phyloP scores from a whole-genome alignment of 345 rosid species.

The Fremontodendron californicum region DNA sequence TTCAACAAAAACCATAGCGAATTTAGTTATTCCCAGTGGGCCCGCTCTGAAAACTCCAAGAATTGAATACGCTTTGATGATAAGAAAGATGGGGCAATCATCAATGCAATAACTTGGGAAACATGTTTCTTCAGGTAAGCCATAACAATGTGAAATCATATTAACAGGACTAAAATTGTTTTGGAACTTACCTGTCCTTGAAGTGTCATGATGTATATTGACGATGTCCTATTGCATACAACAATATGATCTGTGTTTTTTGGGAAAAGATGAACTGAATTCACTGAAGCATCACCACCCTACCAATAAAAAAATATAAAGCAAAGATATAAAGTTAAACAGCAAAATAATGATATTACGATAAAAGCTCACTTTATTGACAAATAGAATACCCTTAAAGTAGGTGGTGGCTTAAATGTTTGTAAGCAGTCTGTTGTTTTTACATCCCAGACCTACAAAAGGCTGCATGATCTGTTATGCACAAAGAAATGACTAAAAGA shows the following conservation, averaged over 20 bases:
- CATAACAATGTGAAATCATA: neutral
- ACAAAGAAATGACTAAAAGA: neutral
- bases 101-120: neutral
- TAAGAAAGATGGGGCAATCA: neutral
- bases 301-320: conserved; percentile 26
- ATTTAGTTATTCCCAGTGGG: neutral
- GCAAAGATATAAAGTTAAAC: conserved; percentile 11
- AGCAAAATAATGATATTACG: conserved; percentile 9
- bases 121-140: neutral
- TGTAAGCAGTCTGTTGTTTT: conserved; percentile 88
- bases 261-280: conserved; percentile 86
- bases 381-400: conserved; percentile 56
- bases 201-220: conserved; percentile 86
- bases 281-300: conserved; percentile 98
- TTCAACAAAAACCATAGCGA: neutral
- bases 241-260: conserved; percentile 78
- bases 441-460: conserved; percentile 81
- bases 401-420: conserved; percentile 92
- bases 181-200: conserved; percentile 75
- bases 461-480: neutral
- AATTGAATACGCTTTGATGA: neutral
- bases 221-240: conserved; percentile 91
- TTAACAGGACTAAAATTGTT: neutral
- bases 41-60: neutral
- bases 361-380: conserved; percentile 2